Percentiles rank a stretch among this genome's conserved stretches.
phyloP scores from a whole-genome alignment of 1,284 basidiomycete genomes.

The Cutaneotrichosporon sp. region DNA sequence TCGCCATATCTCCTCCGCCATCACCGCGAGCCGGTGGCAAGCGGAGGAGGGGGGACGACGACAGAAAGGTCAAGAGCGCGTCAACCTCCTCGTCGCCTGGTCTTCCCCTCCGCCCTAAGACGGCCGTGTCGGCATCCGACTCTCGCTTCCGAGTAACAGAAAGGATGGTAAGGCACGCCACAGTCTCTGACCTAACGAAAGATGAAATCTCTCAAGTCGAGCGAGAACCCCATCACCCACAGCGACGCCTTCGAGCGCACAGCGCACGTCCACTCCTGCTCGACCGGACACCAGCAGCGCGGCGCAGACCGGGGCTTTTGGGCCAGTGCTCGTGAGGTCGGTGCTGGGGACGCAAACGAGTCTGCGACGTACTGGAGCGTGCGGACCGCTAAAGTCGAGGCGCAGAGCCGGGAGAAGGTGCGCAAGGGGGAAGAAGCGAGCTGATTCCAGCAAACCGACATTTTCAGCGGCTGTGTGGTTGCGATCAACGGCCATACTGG shows the following conservation, averaged over 20 bases:
- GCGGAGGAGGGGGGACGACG: neutral
- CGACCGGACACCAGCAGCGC: constrained; percentile 43
- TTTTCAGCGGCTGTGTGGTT: constrained; percentile 33
- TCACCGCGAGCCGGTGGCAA: neutral
- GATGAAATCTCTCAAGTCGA: constrained; percentile 31
- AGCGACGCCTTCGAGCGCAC: constrained; percentile 38
- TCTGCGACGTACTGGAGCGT: constrained; percentile 42
- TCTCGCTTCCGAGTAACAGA: constrained; percentile 21
- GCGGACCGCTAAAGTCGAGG: constrained; percentile 37
- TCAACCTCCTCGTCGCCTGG: neutral
- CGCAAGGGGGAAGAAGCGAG: neutral
- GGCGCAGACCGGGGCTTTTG: constrained; percentile 36
- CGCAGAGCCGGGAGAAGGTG: constrained; percentile 29
- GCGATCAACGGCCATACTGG: constrained; percentile 49
- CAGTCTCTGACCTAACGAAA: constrained; percentile 7
- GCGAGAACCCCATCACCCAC: constrained; percentile 42
- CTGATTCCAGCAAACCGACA: neutral
- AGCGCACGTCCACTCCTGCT: constrained; percentile 40
- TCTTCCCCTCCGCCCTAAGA: neutral
- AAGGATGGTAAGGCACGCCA: constrained; percentile 24
- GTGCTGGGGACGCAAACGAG: constrained; percentile 13
- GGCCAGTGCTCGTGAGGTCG: neutral
- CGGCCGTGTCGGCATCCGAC: neutral
- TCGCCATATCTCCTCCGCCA: neutral
- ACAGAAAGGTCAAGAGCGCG: neutral